phyloP scores from a whole-genome alignment of 805 yeast genomes.

The Myxozyma neglecta region DNA sequence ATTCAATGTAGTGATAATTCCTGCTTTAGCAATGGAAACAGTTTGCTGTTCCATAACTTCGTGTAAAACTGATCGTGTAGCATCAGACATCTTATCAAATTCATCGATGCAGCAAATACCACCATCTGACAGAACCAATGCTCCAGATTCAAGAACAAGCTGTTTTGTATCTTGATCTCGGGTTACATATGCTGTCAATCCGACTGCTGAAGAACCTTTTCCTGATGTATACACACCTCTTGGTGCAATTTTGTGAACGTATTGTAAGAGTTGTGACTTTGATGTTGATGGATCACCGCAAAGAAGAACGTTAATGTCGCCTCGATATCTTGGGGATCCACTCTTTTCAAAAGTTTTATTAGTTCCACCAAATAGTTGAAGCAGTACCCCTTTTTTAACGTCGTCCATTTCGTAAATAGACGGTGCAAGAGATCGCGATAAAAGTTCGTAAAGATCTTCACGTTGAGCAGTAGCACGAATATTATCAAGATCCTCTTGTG shows the following conservation, averaged over 20 bases:
- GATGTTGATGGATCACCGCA: constrained; percentile 99
- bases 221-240: constrained; percentile 98
- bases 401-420: constrained; percentile 94
- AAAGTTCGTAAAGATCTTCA: constrained; percentile 76
- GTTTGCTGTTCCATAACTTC: constrained; percentile 99
- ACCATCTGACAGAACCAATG: constrained; percentile 92
- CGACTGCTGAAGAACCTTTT: constrained; percentile 98
- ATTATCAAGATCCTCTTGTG: constrained; percentile 65
- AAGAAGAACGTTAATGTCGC: constrained; percentile 85
- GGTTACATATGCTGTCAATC: constrained; percentile 95
- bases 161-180: constrained; percentile 93
- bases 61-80: constrained; percentile 91
- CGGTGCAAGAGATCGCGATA: constrained; percentile 94
- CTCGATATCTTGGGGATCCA: constrained; percentile 80
- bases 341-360: constrained; percentile 86
- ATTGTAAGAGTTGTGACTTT: constrained; percentile 89
- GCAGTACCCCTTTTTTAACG: constrained; percentile 88
- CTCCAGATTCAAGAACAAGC: constrained; percentile 92
- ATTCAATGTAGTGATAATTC: constrained; percentile 92
- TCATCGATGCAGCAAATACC: constrained; percentile 99
- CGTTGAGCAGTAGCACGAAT: constrained; percentile 65
- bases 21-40: constrained; percentile 96
- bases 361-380: constrained; percentile 94
- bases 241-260: constrained; percentile 96
- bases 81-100: constrained; percentile 94